Base-by-base conservation (phyloP, 2,329 filamentous ascomycete genomes). In the Calycina herbarum region DNA sequence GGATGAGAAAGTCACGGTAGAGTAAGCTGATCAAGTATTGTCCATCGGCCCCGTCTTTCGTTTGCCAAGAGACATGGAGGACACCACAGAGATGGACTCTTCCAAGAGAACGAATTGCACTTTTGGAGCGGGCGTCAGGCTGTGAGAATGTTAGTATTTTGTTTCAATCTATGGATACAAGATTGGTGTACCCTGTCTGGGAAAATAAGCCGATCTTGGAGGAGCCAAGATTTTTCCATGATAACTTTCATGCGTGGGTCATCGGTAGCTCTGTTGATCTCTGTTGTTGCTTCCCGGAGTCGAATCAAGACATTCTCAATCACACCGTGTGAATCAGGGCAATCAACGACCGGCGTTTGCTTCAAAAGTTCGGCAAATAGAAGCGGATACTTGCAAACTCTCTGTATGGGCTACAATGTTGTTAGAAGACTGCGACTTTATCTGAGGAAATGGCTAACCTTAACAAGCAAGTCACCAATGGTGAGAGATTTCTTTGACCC, bases 331-430 rank as follows among this genome's bases (percentile, higher is more conserved):
- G 93, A 90, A 67, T 87, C 87, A 0, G 93, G 93, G 73, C 93
- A 96, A 74, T 98, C 94, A 64, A 86, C 88, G 1, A 92, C 91
- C 1, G 93, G 92, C 0, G 94, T 97, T 70, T 89, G 85, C 73
- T 90, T 94, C 66, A 94, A 83, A 8, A 99, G 82, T 73, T 97
- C 93, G 5, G 88, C 84, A 73, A 98, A 94, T 1, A 98, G 81
- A 3, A 99, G 81, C 11, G 93, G 93, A 74, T 98, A 98, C 79
- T 91, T 93, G 80, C 93, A 96, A 27, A 97, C 86, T 64, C 94
- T 86, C 78, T 99, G 94, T 24, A 97, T 94, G 0, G 94, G 95
- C 92, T 96, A 63, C 17, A 24, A 24, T 20, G 7, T 13, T 20
- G 17, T 59, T 48, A 48, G 15, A 17, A 40, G 27, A 62, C 64